Base-by-base conservation (phyloP, 1,284 basidiomycete genomes). In the Ganoderma resinaceum region DNA sequence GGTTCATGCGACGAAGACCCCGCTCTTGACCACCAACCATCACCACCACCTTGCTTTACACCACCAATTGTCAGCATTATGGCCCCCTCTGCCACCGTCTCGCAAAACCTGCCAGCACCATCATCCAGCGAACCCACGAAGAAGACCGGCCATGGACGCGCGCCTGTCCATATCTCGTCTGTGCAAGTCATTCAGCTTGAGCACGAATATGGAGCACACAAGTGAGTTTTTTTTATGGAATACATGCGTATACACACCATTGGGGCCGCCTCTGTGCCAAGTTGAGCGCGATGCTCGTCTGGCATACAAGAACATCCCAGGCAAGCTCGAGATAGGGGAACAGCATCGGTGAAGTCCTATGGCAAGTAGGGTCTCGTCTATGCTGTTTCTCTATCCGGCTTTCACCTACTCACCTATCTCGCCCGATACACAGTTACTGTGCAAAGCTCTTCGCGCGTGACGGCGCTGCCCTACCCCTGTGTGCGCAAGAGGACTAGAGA, bases 181-280 rank as follows among this genome's bases (percentile, higher is more conserved):
- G 84, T 88, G 61, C 87, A 93, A 66, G 87, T 95, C 61, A 94
- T 98, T 72, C 82, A 86, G 61, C 85, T 97, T 75, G 97, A 99
- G 81, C 88, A 93, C 77, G 86, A 94, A 77, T 87, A 91, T 77
- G 91, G 92, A 43, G 95, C 95, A 66, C 95, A 96, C 86, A 96
- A 96, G 94, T 96, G 80, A 87, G 92, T 88, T 65, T 40, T 67
- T 70, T 40, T 67, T 70, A 40, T 35, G 57, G 62, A 64, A 35
- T 11, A 23, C 37, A 16, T 53, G 29, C 49, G 26, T 46, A 12
- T 31, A 14, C 31, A 8, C 67, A 68, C 66, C 52, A 69, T 57
- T 59, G 61, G 70, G 60, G 67, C 63, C 61, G 62, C 26, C 53
- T 52, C 60, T 40, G 14, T 55, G 68, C 60, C 68, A 64, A 29